Conservation (phyloP, 2,329 filamentous ascomycete species). For the Colletotrichum simmondsii region DNA sequence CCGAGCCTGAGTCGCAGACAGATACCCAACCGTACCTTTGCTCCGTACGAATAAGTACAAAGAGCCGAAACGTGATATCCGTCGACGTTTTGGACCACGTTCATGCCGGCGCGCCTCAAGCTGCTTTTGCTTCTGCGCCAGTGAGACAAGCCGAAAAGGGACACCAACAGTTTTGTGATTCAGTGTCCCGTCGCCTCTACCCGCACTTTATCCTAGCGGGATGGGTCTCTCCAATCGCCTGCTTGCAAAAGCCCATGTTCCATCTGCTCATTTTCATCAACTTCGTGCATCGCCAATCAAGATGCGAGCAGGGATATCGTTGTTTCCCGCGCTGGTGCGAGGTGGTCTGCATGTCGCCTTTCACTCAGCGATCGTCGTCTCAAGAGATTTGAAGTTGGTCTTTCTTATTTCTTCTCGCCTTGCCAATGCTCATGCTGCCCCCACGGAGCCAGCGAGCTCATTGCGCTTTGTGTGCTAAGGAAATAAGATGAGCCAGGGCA, state of each 20-base stretch:
- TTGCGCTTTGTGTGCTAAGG: background rate
- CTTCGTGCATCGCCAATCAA: slow-evolving; percentile 25
- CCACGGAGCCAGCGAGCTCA: background rate
- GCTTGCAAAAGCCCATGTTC: slow-evolving; percentile 17
- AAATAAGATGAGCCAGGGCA: slow-evolving; percentile 6
- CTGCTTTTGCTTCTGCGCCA: background rate
- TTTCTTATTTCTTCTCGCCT: slow-evolving; percentile 21
- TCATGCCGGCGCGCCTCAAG: background rate
- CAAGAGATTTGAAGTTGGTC: slow-evolving; percentile 19
- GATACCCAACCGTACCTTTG: background rate
- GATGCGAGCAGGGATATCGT: slow-evolving; percentile 16
- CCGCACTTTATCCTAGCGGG: background rate
- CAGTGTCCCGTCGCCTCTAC: slow-evolving; percentile 1
- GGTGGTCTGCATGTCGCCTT: slow-evolving; percentile 23
- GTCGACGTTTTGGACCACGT: background rate
- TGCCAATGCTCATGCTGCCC: background rate
- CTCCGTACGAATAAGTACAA: background rate
- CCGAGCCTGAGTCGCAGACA: background rate
- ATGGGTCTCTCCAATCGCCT: background rate
- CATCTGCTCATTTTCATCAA: slow-evolving; percentile 30
- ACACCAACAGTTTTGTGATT: slow-evolving; percentile 4
- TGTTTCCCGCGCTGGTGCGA: slow-evolving; percentile 6
- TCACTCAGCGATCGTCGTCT: slow-evolving; percentile 13
- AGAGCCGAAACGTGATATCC: background rate
- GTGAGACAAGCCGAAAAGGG: background rate